Base-by-base conservation (phyloP, 805 yeast genomes). In the Metschnikowia drakensbergensis region DNA sequence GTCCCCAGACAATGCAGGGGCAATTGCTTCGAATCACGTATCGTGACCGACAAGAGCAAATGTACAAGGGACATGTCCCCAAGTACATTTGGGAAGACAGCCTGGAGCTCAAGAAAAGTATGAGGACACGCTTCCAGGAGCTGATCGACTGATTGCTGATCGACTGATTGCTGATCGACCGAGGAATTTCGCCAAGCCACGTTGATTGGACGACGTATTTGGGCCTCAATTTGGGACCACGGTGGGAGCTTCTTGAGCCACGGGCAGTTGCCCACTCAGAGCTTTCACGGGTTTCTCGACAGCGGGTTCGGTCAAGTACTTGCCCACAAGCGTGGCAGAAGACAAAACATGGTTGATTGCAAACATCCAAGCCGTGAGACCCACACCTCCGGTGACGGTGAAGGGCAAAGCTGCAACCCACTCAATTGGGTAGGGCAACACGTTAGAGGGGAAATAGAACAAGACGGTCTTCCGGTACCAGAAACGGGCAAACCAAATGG, bases 381-480 rank as follows among this genome's bases (percentile, higher is more conserved):
- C 86, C 17, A 85, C 71, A 0, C 85, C 76, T 9, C 89, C 88
- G 17, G 66, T 61, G 0, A 79, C 76, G n/a, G 84, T 76, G 45
- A 80, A 77, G 1, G 91, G 89, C 41, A 85, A 67, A n/a, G 86
- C 76, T 42, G 86, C 62, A 1, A 74, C 46, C 75, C 83, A 79
- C 51, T 82, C 81, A 6, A 83, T 60, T 31, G 67, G 63, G 46
- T 66, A 52, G 0, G 94, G 95, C 33, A 86, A 71, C 22, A 75
- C 66, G 1, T 80, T 79, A 11, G 63, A 57, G 0, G 90, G 88
- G 6, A 87, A 62, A 66, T 79, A 81, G 47, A 84, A 76, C 35
- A 86, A 73, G 2, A 80, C 77, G 1, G 63, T 54, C 53, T 79
- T 76, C 42, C 88, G 66, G 64, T 74, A 81, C 68, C 75, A 74